Percentiles rank a stretch among this genome's conserved stretches.
Conservation (phyloP, 176 grass and related monocot species). For the Alopecurus myosuroides region DNA sequence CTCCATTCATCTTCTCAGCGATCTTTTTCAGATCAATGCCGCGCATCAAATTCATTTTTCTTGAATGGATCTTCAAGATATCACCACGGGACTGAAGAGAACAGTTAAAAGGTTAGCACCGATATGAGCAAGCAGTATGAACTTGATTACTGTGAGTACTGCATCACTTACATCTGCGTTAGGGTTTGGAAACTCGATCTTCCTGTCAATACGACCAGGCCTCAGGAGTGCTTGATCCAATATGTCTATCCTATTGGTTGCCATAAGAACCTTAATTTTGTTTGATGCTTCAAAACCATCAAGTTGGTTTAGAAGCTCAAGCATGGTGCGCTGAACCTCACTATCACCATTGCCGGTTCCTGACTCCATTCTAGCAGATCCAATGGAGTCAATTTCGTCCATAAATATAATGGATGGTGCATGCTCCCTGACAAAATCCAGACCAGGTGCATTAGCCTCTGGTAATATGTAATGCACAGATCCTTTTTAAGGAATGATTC, state of each 20-base stretch:
- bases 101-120: neutral
- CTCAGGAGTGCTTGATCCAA: conserved; percentile 81
- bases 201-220: conserved; percentile 84
- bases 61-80: conserved; percentile 97
- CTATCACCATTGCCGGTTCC: conserved; percentile 82
- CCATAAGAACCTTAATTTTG: conserved; percentile 95
- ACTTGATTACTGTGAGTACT: neutral
- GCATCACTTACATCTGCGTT: conserved; percentile 53
- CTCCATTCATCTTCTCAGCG: conserved; percentile 67
- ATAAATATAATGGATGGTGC: conserved; percentile 99
- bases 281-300: conserved; percentile 99
- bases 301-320: conserved; percentile 98
- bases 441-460: neutral
- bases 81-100: conserved; percentile 72
- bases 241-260: conserved; percentile 74
- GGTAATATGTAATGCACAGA: neutral
- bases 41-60: conserved; percentile 94
- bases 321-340: conserved; percentile 98
- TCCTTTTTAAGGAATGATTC: neutral
- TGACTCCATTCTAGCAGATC: conserved; percentile 86
- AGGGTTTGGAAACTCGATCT: conserved; percentile 83
- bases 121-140: neutral
- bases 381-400: conserved; percentile 98
- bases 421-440: conserved; percentile 67
- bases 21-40: conserved; percentile 91